Evolutionary conservation across 2,329 filamentous ascomycete species (phyloP), one percentile per base, ranked within the genome.

Genomic region (Myriosclerotinia curreyana): DNA sequence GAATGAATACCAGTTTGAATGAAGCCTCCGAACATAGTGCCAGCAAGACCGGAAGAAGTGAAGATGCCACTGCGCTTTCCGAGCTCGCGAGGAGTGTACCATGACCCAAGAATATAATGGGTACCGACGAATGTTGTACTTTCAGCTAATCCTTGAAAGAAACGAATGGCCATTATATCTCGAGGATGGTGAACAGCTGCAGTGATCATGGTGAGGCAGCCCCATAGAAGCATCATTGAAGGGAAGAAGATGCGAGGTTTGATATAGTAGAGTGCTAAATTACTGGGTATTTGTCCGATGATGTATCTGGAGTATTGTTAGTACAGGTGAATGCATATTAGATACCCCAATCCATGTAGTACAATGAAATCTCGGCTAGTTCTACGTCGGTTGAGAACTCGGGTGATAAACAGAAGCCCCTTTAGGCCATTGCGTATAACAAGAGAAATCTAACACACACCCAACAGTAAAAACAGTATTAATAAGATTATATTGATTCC

Each of bases 191-290:
- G 79, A 0, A 76, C 79, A 3, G 80, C 78, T 1, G 83, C 84
- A 1, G 83, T 86, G 44, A 80, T 76, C 83, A 88, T 86, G 2
- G 86, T 89, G 34, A 90, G 74, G 0, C 79, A 77, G 2, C 82
- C 86, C 87, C 87, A 90, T 64, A 84, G 71, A 25, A 87, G 64
- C 81, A 87, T 86, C 80, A 86, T 87, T 36, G 77, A 70, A 64
- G 86, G 86, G 70, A 87, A 87, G 77, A 84, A 89, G 66, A 83
- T 78, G n/a, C 85, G 79, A 2, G 86, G 86, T 58, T 81, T 81
- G 66, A 89, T 72, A 68, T 87, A 86, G 72, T 88, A 83, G 3
- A 90, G 78, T 3, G 84, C 84, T 11, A 88, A 73, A 69, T 86
- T 87, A 60, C 81, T 83, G 0, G 85, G 85, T 20, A 88, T 76